These are phyloP conservation scores for Ophiognomonia clavigignenti-juglandacearum DNA, from an alignment of 2,329 filamentous ascomycete genomes.

Conservation along the genomic window DNA sequence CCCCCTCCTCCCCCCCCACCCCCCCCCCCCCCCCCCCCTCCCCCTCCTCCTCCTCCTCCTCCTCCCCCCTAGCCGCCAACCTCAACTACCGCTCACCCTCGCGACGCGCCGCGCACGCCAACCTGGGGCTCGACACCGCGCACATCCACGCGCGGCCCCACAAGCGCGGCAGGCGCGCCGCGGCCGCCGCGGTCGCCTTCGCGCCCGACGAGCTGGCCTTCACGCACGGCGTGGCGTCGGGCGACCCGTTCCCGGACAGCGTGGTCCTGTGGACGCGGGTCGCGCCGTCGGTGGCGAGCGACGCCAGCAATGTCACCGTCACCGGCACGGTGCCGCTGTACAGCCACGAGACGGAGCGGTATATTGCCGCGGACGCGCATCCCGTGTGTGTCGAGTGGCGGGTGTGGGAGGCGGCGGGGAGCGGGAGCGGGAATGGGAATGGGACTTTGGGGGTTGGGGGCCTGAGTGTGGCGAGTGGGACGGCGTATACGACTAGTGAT, in stretches of 20 bases:
- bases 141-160: constrained; percentile 52
- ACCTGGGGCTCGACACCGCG: constrained; percentile 51
- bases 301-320: constrained; percentile 38
- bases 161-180: no score
- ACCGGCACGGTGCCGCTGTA: constrained; percentile 34
- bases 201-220: constrained; percentile 47
- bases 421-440: constrained; percentile 28
- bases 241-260: constrained; percentile 45
- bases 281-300: constrained; percentile 36
- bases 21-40: no score
- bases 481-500: constrained; percentile 65
- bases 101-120: constrained; percentile 44
- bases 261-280: constrained; percentile 47
- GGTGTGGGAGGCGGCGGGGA: constrained; percentile 29
- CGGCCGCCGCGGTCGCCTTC: constrained; percentile 34
- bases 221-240: constrained; percentile 52
- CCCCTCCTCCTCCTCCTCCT: no score
- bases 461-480: constrained; percentile 47
- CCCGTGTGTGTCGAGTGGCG: constrained; percentile 66
- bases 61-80: constrained; percentile 33
- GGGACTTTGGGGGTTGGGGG: no score
- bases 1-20: no score
- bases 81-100: constrained; percentile 59
- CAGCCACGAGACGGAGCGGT: constrained; percentile 37
- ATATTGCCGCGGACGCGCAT: constrained; percentile 46